Evolutionary conservation across 768 basidiomycete genomes (phyloP).

Genomic region (Lentinula sp.): DNA sequence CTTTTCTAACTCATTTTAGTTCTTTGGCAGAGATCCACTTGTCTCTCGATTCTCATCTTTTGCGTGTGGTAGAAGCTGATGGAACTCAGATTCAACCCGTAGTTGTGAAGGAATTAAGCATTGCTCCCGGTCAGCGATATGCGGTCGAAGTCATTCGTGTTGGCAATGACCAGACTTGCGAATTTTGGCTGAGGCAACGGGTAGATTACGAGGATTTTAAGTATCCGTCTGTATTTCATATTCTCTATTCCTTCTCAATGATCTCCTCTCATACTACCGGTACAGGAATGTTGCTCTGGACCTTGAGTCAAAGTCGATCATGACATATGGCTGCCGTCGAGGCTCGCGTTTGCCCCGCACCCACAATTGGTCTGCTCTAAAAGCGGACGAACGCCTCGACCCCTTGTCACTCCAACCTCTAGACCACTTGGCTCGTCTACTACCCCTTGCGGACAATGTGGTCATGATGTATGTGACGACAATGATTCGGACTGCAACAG

Average conservation of each 20-base stretch:
- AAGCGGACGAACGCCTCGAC: slow-evolving; percentile 2
- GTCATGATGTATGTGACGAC: slow-evolving; percentile 7
- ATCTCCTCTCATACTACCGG: background rate
- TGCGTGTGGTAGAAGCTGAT: slow-evolving; percentile 7
- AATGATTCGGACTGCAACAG: slow-evolving; percentile 5
- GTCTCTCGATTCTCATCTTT: slow-evolving; percentile 4
- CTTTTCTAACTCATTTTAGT: background rate
- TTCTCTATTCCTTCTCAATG: background rate
- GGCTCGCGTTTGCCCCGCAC: background rate
- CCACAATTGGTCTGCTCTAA: background rate
- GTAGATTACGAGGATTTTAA: slow-evolving; percentile 1
- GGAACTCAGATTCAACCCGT: slow-evolving; percentile 4
- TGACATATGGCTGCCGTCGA: background rate
- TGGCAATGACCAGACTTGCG: background rate
- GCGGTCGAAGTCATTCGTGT: background rate
- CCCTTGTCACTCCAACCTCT: slow-evolving; percentile 1
- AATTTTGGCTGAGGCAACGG: slow-evolving; percentile 2
- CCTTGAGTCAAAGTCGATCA: slow-evolving; percentile 6
- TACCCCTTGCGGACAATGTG: slow-evolving; percentile 1
- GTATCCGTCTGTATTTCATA: background rate
- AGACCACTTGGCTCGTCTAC: background rate
- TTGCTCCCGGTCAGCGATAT: slow-evolving; percentile 7
- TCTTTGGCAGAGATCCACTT: slow-evolving; percentile 7
- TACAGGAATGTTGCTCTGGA: slow-evolving; percentile 3
- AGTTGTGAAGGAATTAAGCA: slow-evolving; percentile 2